A percentile compares a stretch with the other conserved stretches of the same genome.
These are phyloP conservation scores for Cutaneotrichosporon mucoides DNA, from an alignment of 1,284 basidiomycete species.

Conservation along the genomic window DNA sequence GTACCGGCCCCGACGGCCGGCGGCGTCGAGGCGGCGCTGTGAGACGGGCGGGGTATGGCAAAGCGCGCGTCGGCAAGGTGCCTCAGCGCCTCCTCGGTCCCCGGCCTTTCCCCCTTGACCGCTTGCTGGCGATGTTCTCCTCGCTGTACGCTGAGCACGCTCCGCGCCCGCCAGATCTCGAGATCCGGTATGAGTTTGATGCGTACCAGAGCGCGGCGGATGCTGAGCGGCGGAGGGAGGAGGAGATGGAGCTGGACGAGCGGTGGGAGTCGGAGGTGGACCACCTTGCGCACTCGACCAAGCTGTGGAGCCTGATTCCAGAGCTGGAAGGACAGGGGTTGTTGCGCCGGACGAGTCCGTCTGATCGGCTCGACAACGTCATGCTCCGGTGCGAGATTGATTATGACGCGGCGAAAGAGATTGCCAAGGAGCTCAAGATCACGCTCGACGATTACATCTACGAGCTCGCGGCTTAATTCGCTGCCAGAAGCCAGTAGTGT, in stretches of 20 bases:
- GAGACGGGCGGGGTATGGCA: conserved; percentile 46
- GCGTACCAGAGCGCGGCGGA: conserved; percentile 29
- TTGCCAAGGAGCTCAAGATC: conserved; percentile 64
- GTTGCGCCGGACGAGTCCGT: conserved; percentile 61
- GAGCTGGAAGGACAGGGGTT: conserved; percentile 67
- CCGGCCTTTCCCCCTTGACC: conserved; percentile 71
- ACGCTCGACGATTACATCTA: conserved; percentile 68
- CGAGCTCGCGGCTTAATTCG: conserved; percentile 51
- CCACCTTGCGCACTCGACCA: conserved; percentile 35
- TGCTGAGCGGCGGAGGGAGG: conserved; percentile 60
- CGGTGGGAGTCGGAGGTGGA: conserved; percentile 45
- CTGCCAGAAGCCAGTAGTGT: no score
- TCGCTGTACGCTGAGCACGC: conserved; percentile 76
- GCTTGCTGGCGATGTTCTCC: conserved; percentile 77
- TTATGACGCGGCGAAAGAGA: conserved; percentile 58
- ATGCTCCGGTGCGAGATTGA: conserved; percentile 71
- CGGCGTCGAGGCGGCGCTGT: conserved; percentile 54
- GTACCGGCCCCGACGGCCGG: conserved; percentile 64
- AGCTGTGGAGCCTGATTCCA: conserved; percentile 57
- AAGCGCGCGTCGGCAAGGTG: conserved; percentile 41
- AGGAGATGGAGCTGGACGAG: conserved; percentile 58
- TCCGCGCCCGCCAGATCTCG: conserved; percentile 46
- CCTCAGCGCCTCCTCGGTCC: conserved; percentile 79
- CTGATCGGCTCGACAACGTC: conserved; percentile 57
- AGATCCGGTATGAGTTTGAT: conserved; percentile 20